These are phyloP conservation scores for Lasiodiplodia sp. DNA, from an alignment of 2,329 filamentous ascomycete genomes.

Conservation along the genomic window DNA sequence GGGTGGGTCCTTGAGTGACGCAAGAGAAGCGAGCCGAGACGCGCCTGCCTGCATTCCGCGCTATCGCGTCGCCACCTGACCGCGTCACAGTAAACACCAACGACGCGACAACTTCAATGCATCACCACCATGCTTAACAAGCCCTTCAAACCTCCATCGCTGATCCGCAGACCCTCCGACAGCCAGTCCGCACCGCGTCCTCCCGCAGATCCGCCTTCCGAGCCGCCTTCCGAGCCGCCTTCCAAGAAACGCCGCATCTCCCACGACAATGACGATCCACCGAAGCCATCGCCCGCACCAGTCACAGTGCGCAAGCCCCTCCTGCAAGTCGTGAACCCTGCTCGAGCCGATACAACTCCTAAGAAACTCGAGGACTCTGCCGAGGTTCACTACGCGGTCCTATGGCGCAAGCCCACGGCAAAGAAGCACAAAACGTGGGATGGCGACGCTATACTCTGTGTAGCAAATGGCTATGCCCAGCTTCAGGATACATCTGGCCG, in stretches of 20 bases:
- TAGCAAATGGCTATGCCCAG: conserved; percentile 64
- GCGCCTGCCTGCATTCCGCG: background rate
- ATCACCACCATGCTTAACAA: conserved; percentile 37
- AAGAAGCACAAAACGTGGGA: conserved; percentile 84
- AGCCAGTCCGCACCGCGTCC: conserved; percentile 29
- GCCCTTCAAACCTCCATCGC: conserved; percentile 45
- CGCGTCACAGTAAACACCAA: conserved; percentile 4
- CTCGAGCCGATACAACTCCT: conserved; percentile 33
- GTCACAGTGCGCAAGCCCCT: conserved; percentile 40
- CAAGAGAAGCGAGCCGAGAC: background rate
- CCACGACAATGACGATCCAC: conserved; percentile 38
- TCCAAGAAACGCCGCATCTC: conserved; percentile 52
- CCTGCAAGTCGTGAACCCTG: conserved; percentile 37
- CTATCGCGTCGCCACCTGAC: conserved; percentile 21
- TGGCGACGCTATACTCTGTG: conserved; percentile 70
- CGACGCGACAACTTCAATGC: conserved; percentile 6
- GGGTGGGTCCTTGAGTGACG: conserved; percentile 13
- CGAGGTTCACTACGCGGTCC: conserved; percentile 53
- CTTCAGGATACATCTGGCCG: conserved; percentile 69
- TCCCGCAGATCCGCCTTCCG: conserved; percentile 33
- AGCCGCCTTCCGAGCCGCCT: conserved; percentile 43
- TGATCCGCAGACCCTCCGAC: conserved; percentile 35
- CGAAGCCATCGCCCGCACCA: conserved; percentile 26
- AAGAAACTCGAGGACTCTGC: conserved; percentile 31
- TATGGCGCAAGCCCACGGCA: conserved; percentile 68